Evolutionary conservation across 208 protist species (phyloP).

Genomic region (Trypanosoma grayi): DNA sequence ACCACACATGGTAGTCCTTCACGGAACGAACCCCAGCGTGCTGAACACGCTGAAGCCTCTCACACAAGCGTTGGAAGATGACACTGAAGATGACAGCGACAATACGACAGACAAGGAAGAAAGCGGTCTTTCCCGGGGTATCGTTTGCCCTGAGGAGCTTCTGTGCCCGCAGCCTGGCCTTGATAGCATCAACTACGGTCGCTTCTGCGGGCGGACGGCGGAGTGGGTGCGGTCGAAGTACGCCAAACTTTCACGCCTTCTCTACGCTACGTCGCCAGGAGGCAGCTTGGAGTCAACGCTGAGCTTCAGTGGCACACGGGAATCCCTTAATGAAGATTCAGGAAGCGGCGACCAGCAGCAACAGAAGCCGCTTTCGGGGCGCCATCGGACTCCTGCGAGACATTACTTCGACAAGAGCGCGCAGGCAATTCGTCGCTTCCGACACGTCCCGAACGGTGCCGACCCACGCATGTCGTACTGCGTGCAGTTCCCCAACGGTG

Average conservation of each 20-base stretch:
- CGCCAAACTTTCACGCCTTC: conserved; percentile 51
- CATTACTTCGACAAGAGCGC: conserved; percentile 32
- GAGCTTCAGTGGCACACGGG: not conserved
- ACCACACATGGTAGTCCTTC: conserved; percentile 81
- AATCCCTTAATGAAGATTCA: not conserved
- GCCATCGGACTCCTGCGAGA: not conserved
- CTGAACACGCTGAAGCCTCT: conserved; percentile 68
- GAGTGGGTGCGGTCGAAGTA: conserved; percentile 63
- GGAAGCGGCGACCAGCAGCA: not conserved
- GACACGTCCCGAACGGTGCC: conserved; percentile 35
- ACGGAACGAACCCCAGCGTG: conserved; percentile 76
- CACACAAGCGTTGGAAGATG: conserved; percentile 24
- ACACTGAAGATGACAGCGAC: conserved; percentile 18
- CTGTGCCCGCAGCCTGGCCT: conserved; percentile 75
- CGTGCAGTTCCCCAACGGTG: conserved; percentile 82
- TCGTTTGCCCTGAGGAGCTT: conserved; percentile 42
- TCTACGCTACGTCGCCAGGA: conserved; percentile 31
- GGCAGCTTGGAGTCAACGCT: conserved; percentile 1
- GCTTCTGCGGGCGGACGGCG: conserved; percentile 63
- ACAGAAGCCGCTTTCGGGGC: not conserved
- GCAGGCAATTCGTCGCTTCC: conserved; percentile 41
- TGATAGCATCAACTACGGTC: conserved; percentile 86
- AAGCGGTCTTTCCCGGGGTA: not conserved
- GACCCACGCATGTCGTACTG: conserved; percentile 68
- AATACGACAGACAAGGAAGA: conserved; percentile 7